Conservation (phyloP, 2,329 filamentous ascomycete species). For the Paecilomyces variotii region DNA sequence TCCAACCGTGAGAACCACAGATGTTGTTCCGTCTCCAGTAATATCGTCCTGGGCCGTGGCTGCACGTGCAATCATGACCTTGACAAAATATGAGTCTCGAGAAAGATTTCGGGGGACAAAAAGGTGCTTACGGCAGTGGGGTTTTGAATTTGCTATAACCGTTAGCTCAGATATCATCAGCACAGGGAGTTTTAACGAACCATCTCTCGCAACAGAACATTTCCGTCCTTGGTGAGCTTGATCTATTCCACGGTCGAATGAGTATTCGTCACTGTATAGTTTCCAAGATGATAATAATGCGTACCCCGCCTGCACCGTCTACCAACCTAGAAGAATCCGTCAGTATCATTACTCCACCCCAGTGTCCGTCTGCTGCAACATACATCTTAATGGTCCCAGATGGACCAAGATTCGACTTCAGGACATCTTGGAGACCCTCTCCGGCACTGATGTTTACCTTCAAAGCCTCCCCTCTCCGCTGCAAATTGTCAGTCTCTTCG, state of each 20-base stretch:
- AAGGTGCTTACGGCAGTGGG: constrained; percentile 68
- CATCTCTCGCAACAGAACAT: constrained; percentile 67
- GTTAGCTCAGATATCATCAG: constrained; percentile 21
- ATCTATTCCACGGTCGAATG: constrained; percentile 51
- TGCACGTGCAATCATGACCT: constrained; percentile 65
- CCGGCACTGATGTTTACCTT: constrained; percentile 95
- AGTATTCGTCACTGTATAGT: constrained; percentile 5
- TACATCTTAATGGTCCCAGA: constrained; percentile 95
- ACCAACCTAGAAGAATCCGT: constrained; percentile 44
- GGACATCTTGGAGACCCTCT: constrained; percentile 85
- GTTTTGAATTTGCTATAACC: constrained; percentile 78
- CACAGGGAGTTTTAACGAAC: constrained; percentile 25
- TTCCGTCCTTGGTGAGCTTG: constrained; percentile 98
- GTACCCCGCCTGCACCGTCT: constrained; percentile 53
- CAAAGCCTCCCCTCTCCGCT: constrained; percentile 95
- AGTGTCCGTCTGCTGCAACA: constrained; percentile 10
- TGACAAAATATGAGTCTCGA: constrained; percentile 16
- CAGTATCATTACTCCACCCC: constrained; percentile 9
- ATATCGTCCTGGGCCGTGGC: constrained; percentile 98
- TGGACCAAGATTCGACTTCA: constrained; percentile 93
- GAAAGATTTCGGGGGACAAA: constrained; percentile 1
- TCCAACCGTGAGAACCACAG: constrained; percentile 87
- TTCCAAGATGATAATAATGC: constrained; percentile 14
- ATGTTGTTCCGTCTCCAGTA: constrained; percentile 94
- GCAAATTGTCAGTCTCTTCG: constrained; percentile 37